phyloP scores from a whole-genome alignment of 2,329 filamentous ascomycete species.

The Achaetomium macrosporum region DNA sequence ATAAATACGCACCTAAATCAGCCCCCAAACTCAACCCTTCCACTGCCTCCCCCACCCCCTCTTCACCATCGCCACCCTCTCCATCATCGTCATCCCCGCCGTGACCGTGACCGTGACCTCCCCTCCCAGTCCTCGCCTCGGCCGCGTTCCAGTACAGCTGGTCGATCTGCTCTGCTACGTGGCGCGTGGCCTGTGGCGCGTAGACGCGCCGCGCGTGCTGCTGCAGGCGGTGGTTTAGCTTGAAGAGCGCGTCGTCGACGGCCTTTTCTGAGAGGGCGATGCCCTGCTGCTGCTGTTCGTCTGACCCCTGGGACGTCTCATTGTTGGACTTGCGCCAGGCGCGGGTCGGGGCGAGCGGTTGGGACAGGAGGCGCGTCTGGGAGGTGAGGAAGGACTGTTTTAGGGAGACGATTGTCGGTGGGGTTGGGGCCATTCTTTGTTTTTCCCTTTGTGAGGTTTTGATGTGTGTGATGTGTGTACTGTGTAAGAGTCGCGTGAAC shows the following conservation, averaged over 20 bases:
- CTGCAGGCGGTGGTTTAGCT: conserved; percentile 56
- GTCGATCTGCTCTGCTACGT: conserved; percentile 69
- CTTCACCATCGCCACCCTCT: conserved; percentile 19
- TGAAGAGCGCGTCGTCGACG: conserved; percentile 52
- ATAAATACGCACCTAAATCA: conserved; percentile 38
- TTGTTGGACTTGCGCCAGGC: conserved; percentile 46
- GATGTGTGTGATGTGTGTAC: background rate
- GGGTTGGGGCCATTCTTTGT: conserved; percentile 26
- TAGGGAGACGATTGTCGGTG: conserved; percentile 53
- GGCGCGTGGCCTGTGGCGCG: conserved; percentile 60
- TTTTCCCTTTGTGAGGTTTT: background rate
- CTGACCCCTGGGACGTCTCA: conserved; percentile 44
- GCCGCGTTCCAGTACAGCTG: conserved; percentile 51
- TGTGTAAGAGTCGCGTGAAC: background rate
- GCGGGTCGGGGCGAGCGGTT: conserved; percentile 50
- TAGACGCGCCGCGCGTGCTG: conserved; percentile 63
- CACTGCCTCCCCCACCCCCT: conserved; percentile 11
- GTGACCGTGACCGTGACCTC: conserved; percentile 10
- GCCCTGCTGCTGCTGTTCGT: conserved; percentile 34
- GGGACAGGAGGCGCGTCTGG: conserved; percentile 58
- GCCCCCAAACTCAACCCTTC: conserved; percentile 36
- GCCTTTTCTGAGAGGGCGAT: conserved; percentile 40
- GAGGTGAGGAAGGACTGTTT: conserved; percentile 59
- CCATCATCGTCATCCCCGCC: conserved; percentile 34
- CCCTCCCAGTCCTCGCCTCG: conserved; percentile 25